Conservation (phyloP, 2,329 filamentous ascomycete species). For the Juglanconis oblonga region DNA sequence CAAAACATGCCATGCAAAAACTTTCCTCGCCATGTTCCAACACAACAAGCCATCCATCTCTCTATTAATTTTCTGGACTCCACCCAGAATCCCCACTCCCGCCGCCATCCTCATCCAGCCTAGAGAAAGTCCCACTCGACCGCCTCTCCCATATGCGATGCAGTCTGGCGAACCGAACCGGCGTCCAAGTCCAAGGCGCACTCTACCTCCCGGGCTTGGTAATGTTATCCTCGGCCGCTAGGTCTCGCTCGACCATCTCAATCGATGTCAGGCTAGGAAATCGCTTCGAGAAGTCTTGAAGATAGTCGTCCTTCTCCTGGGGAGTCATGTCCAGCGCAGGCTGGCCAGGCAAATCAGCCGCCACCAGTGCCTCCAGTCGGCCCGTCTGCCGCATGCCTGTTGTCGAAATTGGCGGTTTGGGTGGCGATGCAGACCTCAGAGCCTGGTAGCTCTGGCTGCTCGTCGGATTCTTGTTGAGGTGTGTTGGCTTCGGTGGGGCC, state of each 20-base stretch:
- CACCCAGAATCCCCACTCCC: not conserved
- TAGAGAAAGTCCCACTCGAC: not conserved
- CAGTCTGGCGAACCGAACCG: conserved; percentile 9
- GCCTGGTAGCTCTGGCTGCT: conserved; percentile 10
- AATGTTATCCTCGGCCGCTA: conserved; percentile 35
- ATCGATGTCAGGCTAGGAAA: conserved; percentile 83
- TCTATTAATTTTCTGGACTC: not conserved
- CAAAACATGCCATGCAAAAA: not conserved
- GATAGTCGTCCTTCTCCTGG: conserved; percentile 62
- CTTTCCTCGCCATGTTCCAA: not conserved
- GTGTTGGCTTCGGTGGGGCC: conserved; percentile 60
- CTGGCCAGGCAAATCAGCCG: conserved; percentile 45
- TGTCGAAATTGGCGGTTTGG: conserved; percentile 34
- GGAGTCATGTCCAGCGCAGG: conserved; percentile 53
- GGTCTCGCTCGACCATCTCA: conserved; percentile 80
- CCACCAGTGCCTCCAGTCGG: conserved; percentile 37
- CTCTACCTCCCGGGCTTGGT: conserved; percentile 19
- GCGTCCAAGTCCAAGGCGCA: conserved; percentile 13
- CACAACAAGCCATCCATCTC: not conserved
- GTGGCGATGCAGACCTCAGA: conserved; percentile 39
- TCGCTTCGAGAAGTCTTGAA: conserved; percentile 72
- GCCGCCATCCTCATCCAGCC: not conserved
- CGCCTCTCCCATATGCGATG: conserved; percentile 8
- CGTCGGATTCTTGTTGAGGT: conserved; percentile 55
- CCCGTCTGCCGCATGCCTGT: conserved; percentile 25